Base-by-base conservation (phyloP, 805 yeast species). In the Wickerhamiella shivajii region DNA sequence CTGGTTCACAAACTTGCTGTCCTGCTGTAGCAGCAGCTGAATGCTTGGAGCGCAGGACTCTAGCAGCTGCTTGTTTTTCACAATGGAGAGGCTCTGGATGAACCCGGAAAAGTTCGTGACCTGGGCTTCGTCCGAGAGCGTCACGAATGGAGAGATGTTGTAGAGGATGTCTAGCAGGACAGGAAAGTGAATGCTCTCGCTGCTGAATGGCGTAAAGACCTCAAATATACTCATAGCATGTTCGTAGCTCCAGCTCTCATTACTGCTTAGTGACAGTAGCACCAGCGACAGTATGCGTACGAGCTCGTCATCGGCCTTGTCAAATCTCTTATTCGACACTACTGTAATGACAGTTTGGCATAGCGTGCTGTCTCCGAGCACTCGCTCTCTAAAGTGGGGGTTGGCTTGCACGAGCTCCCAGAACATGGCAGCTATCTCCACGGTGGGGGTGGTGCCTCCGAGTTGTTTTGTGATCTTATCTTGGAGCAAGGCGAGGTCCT, bases 361-460 rank as follows among this genome's bases (percentile, higher is more conserved):
- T 12, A 40, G 43, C 14, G 33, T 22, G 12, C 38, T 29, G 26
- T 40, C 60, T 2, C 64, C 53, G 19, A 71, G 55, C 32, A 61
- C 36, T 27, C 45, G 50, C 15, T 39, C 40, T 13, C 46, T 39
- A 31, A 55, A 53, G 17, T 53, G 54, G 38, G 61, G 61, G 54
- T 87, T 87, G 44, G 83, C 74, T 48, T 80, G 87, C 21, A 70
- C 55, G 27, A 83, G 55, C 45, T 79, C 93, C 79, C 93, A 80
- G 11, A 78, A 43, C 6, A 85, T 49, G 49, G 77, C 63, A 5
- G 71, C 53, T n/a, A 68, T 49, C 46, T 77, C 85, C 3, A 63
- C 56, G 2, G 71, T 51, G n/a, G 25, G 24, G 5, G 36, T 20
- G 10, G 17, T 3, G 4, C 22, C 30, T 5, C 12, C 20, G 8